A percentile compares a stretch with the other conserved stretches of the same genome.
Evolutionary conservation across 2,329 filamentous ascomycete genomes (phyloP).

Genomic region (Verticillium dahliae): DNA sequence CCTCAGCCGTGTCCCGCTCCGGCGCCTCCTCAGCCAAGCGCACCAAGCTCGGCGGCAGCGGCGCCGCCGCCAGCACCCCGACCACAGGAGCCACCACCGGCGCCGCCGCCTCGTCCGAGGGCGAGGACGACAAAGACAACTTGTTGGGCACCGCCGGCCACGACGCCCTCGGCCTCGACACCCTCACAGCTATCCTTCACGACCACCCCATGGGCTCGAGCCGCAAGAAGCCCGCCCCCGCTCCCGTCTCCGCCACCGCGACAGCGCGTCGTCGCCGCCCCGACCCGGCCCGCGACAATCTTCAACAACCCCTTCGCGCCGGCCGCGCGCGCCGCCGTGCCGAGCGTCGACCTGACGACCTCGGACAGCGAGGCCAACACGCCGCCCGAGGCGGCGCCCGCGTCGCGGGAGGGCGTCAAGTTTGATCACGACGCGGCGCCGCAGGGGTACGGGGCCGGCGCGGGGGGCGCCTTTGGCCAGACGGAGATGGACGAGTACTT

Average conservation of each 20-base stretch:
- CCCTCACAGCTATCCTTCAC: constrained; percentile 22
- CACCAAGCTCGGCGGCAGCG: constrained; percentile 19
- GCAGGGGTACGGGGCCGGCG: not conserved
- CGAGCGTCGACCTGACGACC: constrained; percentile 10
- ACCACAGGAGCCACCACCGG: not conserved
- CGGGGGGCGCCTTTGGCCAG: too few species aligned
- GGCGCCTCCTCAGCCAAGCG: constrained; percentile 6
- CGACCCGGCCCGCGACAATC: not conserved
- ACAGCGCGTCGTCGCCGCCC: not conserved
- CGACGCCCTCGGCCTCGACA: constrained; percentile 27
- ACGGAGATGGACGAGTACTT: too few species aligned
- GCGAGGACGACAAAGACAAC: constrained; percentile 19
- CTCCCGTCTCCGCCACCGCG: not conserved
- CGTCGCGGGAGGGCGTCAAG: constrained; percentile 6
- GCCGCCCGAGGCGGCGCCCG: constrained; percentile 1
- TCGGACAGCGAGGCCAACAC: constrained; percentile 13
- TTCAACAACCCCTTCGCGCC: constrained; percentile 5
- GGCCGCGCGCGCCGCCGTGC: constrained; percentile 6
- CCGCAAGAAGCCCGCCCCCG: not conserved
- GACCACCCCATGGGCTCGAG: constrained; percentile 7
- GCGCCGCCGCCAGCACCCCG: constrained; percentile 6
- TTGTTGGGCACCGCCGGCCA: constrained; percentile 19
- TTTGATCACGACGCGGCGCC: not conserved
- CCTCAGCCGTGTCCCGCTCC: constrained; percentile 5
- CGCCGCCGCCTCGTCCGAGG: constrained; percentile 16